Percentiles rank a stretch among this genome's conserved stretches.
phyloP scores from a whole-genome alignment of 371 early-diverging fungal species.

The Haplosporangium sp. region DNA sequence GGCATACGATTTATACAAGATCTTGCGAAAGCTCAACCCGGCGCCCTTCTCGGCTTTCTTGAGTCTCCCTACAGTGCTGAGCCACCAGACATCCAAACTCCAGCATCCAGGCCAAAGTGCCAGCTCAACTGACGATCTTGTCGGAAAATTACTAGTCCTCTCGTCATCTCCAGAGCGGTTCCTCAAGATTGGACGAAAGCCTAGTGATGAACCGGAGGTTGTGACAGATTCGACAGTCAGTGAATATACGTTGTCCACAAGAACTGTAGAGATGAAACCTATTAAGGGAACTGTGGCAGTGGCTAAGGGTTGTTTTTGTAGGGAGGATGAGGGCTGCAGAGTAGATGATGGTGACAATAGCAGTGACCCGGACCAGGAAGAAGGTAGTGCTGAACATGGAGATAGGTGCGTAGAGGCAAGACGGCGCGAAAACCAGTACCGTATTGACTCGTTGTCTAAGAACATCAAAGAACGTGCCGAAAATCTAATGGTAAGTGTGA shows the following conservation, averaged over 20 bases:
- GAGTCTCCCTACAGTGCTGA: constrained; percentile 54
- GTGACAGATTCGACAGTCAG: not conserved
- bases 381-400: not conserved
- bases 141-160: constrained; percentile 49
- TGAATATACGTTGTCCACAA: not conserved
- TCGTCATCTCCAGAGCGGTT: constrained; percentile 93
- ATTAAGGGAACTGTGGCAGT: constrained; percentile 92
- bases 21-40: constrained; percentile 82
- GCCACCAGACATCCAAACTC: not conserved
- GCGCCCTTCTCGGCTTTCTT: constrained; percentile 91
- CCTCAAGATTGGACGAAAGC: constrained; percentile 65
- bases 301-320: constrained; percentile 61
- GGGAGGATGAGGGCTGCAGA: constrained; percentile 52
- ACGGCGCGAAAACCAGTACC: constrained; percentile 49
- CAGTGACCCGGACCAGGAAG: not conserved
- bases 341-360: constrained; percentile 29
- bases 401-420: constrained; percentile 52
- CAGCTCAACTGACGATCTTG: constrained; percentile 1
- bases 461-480: constrained; percentile 95
- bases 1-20: constrained; percentile 69
- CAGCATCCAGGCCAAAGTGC: not conserved
- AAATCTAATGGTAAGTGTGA: constrained; percentile 87
- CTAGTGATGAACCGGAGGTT: constrained; percentile 19
- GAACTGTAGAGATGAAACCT: constrained; percentile 91
- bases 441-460: constrained; percentile 66